Percentiles rank a stretch among this genome's conserved stretches.
These are phyloP conservation scores for Stemphylium lycopersici DNA, from an alignment of 2,329 filamentous ascomycete species.

Conservation along the genomic window DNA sequence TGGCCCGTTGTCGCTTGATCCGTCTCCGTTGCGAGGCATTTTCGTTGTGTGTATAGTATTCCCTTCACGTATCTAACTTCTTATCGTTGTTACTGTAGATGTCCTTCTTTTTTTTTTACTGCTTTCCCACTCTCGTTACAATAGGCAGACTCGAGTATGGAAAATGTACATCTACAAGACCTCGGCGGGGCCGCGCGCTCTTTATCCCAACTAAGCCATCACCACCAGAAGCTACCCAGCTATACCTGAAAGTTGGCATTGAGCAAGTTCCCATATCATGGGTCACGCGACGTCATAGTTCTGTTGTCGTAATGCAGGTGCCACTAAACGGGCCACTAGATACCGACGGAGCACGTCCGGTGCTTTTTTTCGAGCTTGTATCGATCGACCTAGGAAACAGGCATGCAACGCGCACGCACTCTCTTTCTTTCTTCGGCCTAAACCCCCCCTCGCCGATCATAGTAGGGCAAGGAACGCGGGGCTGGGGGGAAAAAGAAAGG, in stretches of 20 bases:
- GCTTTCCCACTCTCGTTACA: too few species aligned
- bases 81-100: too few species aligned
- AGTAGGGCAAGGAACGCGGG: not conserved
- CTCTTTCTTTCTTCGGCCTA: too few species aligned
- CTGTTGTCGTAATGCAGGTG: not conserved
- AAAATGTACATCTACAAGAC: too few species aligned
- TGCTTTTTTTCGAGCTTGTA: not conserved
- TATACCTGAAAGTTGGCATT: conserved; percentile 12
- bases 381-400: too few species aligned
- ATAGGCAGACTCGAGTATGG: too few species aligned
- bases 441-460: not conserved
- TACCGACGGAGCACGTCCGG: conserved; percentile 3
- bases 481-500: not conserved
- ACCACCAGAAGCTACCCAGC: not conserved
- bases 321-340: conserved; percentile 5
- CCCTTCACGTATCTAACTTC: too few species aligned
- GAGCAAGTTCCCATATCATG: not conserved
- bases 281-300: conserved; percentile 12
- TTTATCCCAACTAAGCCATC: not conserved
- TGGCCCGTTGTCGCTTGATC: conserved; percentile 49
- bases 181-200: not conserved
- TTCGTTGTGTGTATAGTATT: too few species aligned
- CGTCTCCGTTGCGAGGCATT: conserved; percentile 53
- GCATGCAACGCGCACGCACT: too few species aligned
- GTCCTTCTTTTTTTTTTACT: too few species aligned